These are phyloP conservation scores for Cornus florida DNA, from an alignment of 148 eudicot species.

Conservation along the genomic window DNA sequence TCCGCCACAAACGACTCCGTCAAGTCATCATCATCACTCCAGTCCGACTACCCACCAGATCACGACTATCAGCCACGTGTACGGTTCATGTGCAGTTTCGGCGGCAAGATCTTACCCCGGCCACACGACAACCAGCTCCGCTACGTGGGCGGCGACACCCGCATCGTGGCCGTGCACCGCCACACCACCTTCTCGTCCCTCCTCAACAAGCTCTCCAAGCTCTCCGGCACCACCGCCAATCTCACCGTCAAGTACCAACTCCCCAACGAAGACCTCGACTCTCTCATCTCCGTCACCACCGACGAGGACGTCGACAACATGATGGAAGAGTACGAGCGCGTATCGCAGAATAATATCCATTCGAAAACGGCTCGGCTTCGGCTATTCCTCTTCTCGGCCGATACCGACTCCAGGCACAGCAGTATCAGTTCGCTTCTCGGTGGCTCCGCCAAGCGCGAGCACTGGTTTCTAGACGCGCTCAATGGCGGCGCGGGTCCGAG, in stretches of 20 bases:
- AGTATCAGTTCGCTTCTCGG: conserved; percentile 72
- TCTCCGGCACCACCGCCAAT: conserved; percentile 30
- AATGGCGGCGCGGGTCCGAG: conserved; percentile 51
- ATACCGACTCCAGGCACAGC: conserved; percentile 41
- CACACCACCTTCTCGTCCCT: conserved; percentile 49
- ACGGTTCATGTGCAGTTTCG: conserved; percentile 91
- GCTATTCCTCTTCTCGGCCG: conserved; percentile 56
- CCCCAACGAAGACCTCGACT: conserved; percentile 88
- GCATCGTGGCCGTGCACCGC: conserved; percentile 71
- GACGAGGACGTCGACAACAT: conserved; percentile 94
- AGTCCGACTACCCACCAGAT: conserved; percentile 22
- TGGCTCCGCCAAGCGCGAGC: conserved; percentile 81
- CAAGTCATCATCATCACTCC: conserved; percentile 47
- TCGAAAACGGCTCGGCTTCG: conserved; percentile 52
- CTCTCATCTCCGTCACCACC: conserved; percentile 68
- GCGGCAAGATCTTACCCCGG: conserved; percentile 88
- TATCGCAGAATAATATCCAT: conserved; percentile 7
- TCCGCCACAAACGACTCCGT: conserved; percentile 55
- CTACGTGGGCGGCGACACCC: conserved; percentile 94
- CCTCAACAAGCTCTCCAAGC: conserved; percentile 51
- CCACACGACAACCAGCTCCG: conserved; percentile 97
- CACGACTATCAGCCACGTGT: conserved; percentile 34
- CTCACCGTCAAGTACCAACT: conserved; percentile 82
- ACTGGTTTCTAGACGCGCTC: conserved; percentile 87
- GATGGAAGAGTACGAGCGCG: conserved; percentile 93